These are phyloP conservation scores for Tylopilus sp. DNA, from an alignment of 1,284 basidiomycete species.

Conservation along the genomic window DNA sequence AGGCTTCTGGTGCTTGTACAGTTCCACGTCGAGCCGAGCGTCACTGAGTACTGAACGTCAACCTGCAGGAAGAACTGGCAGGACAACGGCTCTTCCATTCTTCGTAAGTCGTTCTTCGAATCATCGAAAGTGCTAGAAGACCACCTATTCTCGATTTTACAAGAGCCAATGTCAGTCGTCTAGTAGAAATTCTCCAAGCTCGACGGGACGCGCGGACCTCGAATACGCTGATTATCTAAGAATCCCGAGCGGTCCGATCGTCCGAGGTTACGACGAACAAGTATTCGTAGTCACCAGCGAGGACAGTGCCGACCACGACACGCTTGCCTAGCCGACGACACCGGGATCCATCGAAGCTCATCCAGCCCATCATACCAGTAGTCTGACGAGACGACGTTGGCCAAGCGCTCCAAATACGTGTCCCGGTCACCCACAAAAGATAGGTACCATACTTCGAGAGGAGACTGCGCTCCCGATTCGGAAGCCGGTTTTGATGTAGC, in stretches of 20 bases:
- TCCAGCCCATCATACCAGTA: not conserved
- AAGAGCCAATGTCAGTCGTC: slow-evolving; percentile 14
- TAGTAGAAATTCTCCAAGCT: slow-evolving; percentile 7
- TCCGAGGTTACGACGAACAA: not conserved
- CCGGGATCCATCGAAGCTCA: slow-evolving; percentile 5
- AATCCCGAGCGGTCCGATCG: not conserved
- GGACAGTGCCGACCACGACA: not conserved
- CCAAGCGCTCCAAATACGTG: not conserved
- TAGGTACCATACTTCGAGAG: slow-evolving; percentile 12
- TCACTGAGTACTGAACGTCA: slow-evolving; percentile 7
- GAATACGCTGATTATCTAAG: slow-evolving; percentile 5
- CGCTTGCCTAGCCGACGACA: slow-evolving; percentile 1
- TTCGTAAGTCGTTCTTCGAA: slow-evolving; percentile 22
- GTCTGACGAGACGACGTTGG: not conserved
- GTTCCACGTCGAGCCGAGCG: not conserved
- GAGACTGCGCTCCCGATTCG: slow-evolving; percentile 4
- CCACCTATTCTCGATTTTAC: slow-evolving; percentile 19
- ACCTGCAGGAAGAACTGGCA: slow-evolving; percentile 1
- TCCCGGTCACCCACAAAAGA: not conserved
- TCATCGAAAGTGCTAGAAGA: slow-evolving; percentile 13
- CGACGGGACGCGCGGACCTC: not conserved
- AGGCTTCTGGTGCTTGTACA: slow-evolving; percentile 2
- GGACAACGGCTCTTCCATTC: slow-evolving; percentile 16
- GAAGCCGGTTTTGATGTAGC: slow-evolving; percentile 3
- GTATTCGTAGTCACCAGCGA: no score